These are phyloP conservation scores for Zygotorulaspora florentina DNA, from an alignment of 805 yeast genomes.

Conservation along the genomic window DNA sequence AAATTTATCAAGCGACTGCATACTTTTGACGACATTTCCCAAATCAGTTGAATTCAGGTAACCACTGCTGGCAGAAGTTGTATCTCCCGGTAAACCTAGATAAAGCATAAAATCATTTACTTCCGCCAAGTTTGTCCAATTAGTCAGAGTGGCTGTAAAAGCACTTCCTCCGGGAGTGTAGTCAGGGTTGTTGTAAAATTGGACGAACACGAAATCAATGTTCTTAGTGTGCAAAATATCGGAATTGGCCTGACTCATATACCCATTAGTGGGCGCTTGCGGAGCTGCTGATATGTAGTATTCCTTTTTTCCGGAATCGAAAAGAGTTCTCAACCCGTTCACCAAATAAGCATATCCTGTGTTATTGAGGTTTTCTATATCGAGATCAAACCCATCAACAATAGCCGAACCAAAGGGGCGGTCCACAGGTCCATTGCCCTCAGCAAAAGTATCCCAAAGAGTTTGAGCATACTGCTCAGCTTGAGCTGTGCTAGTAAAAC, in stretches of 20 bases:
- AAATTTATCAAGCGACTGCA: conserved; percentile 64
- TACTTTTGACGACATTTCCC: conserved; percentile 56
- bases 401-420: conserved; percentile 68
- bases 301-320: conserved; percentile 50
- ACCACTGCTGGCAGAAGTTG: conserved; percentile 54
- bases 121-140: no score
- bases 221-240: conserved; percentile 53
- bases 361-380: conserved; percentile 63
- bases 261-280: conserved; percentile 84
- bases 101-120: conserved; percentile 67
- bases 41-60: conserved; percentile 48
- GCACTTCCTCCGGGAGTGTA: conserved; percentile 55
- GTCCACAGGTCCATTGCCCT: conserved; percentile 50
- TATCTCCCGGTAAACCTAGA: conserved; percentile 70
- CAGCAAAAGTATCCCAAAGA: conserved; percentile 61
- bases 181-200: conserved; percentile 77
- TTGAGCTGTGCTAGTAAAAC: conserved; percentile 76
- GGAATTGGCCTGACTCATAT: conserved; percentile 71
- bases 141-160: no score
- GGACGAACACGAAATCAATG: conserved; percentile 78
- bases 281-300: conserved; percentile 88
- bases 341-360: conserved; percentile 67
- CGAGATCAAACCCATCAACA: conserved; percentile 91
- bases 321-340: conserved; percentile 46
- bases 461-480: conserved; percentile 60